Conservation (phyloP, 306 rosid species). For the Malus sylvestris region DNA sequence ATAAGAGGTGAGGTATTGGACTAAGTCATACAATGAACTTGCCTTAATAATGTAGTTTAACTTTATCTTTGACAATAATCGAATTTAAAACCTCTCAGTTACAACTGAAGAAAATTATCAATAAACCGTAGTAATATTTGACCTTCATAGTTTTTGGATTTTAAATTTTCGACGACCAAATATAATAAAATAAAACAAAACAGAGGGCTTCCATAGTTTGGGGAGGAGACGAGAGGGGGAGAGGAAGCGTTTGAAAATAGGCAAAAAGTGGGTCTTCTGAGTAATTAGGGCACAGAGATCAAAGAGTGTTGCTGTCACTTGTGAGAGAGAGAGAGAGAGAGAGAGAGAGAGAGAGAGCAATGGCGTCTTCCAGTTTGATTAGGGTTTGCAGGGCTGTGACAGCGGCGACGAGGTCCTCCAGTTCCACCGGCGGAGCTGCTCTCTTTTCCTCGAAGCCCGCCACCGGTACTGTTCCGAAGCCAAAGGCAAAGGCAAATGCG, state of each 20-base stretch:
- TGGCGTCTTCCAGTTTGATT: neutral
- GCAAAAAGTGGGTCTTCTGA: neutral
- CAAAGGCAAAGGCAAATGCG: conserved; percentile 1
- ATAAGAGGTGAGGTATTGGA: too few relatives aligned
- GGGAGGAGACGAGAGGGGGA: neutral
- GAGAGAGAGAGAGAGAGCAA: neutral
- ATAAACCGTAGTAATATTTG: too few relatives aligned
- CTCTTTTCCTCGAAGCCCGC: neutral
- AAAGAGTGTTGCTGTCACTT: neutral
- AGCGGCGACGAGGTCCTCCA: conserved; percentile 22
- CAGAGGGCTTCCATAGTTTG: neutral
- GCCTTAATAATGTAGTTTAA: too few relatives aligned
- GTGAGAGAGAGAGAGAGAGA: neutral
- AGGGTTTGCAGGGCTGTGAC: conserved; percentile 28
- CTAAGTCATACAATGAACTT: too few relatives aligned
- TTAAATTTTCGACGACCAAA: too few relatives aligned
- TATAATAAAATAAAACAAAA: neutral
- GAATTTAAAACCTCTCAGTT: accelerated
- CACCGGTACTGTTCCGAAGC: neutral
- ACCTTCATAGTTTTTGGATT: too few relatives aligned
- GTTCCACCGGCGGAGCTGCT: conserved; percentile 8
- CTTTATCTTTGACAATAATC: accelerated
- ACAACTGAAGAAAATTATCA: accelerated
- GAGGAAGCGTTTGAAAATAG: neutral
- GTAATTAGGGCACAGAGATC: neutral